Base-by-base conservation (phyloP, 768 basidiomycete species). In the Calocybe cyanea region DNA sequence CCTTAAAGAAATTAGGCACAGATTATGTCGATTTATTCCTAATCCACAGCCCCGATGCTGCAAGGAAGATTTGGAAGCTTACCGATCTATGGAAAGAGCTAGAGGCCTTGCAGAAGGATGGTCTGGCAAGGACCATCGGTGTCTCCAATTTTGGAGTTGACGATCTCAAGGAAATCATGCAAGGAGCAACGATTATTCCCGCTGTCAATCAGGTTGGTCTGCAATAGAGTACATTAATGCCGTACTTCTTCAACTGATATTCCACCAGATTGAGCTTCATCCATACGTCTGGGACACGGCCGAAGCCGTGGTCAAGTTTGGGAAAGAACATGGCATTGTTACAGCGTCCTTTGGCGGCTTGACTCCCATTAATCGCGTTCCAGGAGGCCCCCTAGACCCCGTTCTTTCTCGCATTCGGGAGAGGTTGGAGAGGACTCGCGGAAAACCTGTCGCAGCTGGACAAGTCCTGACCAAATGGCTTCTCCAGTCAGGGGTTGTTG, bases 381-480 rank as follows among this genome's bases (percentile, higher is more conserved):
- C 59, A 17, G 79, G 72, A 7, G 85, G 86, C 0, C 80, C 85
- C 3, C 68, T 89, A 1, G 80, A 84, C 54, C 62, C 65, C 13
- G 73, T 78, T 2, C 68, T 89, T 8, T 55, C 68, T 20, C 55
- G 63, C 3, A 77, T 83, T 36, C 76, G 77, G 2, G 68, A 70
- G 34, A 66, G 82, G 51, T 73, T 68, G 51, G 73, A 53, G 63
- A 74, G 70, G 46, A 60, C 60, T n/a, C 54, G 58, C 6, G 70
- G 69, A 7, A 58, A 57, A 42, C 59, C 71, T 17, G 72, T 77
- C 11, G 74, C 80, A 4, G 62, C 75, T 1, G 78, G 77, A 14
- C 86, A 89, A 57, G 78, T 87, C 21, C 63, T 89, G 42, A 72
- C 76, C 45, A 78, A 82, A 42, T 89, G 87, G 86, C 65, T 82